Evolutionary conservation across 1,284 basidiomycete genomes (phyloP).

Genomic region (Trichosporon sp.): DNA sequence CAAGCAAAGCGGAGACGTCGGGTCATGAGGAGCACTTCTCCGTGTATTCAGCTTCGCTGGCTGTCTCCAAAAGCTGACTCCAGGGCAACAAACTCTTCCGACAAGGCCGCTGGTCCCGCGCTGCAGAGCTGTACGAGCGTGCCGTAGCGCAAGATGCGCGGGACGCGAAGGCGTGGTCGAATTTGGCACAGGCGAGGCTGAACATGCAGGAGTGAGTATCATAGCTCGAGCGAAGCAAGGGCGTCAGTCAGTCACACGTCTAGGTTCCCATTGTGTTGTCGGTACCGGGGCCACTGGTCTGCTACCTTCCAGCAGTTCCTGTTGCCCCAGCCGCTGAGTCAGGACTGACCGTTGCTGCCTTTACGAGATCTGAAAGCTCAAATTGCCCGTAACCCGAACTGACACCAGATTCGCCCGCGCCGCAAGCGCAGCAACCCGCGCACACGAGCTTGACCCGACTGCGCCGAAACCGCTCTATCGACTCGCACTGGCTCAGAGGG

Average conservation of each 20-base stretch:
- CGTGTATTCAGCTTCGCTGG: no score
- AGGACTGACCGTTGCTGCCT: no score
- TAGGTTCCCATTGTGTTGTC: no score
- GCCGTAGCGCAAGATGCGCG: slow-evolving; percentile 32
- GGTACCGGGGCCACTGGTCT: no score
- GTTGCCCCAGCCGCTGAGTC: no score
- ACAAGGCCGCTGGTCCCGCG: slow-evolving; percentile 43
- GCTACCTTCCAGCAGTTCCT: no score
- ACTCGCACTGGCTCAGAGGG: slow-evolving; percentile 32
- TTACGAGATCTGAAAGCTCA: no score
- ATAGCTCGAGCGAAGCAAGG: neutral
- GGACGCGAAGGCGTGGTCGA: slow-evolving; percentile 37
- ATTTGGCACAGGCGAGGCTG: slow-evolving; percentile 45
- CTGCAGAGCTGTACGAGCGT: slow-evolving; percentile 39
- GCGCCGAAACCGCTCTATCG: slow-evolving; percentile 46
- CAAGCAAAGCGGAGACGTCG: no score
- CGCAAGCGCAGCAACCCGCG: slow-evolving; percentile 42
- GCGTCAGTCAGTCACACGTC: no score
- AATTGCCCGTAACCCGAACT: no score
- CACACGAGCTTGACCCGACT: slow-evolving; percentile 21
- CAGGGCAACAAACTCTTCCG: slow-evolving; percentile 46
- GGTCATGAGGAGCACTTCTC: no score
- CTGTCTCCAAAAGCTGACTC: slow-evolving; percentile 3
- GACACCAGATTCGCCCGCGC: slow-evolving; percentile 32
- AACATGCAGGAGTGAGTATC: slow-evolving; percentile 44